Percentiles rank a stretch among this genome's conserved stretches.
Evolutionary conservation across 148 eudicot genomes (phyloP).

Genomic region (Diospyros kaki): DNA sequence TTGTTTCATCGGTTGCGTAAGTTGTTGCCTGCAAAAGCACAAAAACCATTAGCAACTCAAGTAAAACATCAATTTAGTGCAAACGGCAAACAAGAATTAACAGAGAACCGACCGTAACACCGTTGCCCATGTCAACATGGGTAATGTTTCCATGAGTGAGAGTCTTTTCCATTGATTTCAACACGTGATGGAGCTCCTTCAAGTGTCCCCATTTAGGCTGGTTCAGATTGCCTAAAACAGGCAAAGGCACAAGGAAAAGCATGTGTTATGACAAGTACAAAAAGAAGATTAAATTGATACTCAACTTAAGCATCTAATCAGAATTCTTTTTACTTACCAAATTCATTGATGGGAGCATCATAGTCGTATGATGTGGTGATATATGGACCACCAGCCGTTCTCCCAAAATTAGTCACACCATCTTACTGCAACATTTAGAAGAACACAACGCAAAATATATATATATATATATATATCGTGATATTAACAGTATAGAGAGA

Average conservation of each 20-base stretch:
- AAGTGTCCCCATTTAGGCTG: neutral
- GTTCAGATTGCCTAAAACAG: conserved; percentile 35
- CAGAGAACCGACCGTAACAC: conserved; percentile 25
- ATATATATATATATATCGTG: too few species aligned
- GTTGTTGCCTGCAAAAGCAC: conserved; percentile 25
- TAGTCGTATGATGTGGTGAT: conserved; percentile 63
- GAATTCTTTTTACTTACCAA: conserved; percentile 25
- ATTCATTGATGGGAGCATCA: conserved; percentile 70
- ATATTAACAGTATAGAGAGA: neutral
- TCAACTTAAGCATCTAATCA: neutral
- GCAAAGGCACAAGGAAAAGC: neutral
- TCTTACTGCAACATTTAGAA: conserved; percentile 40
- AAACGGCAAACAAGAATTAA: neutral
- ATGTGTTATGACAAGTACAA: too few species aligned
- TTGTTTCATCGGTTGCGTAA: conserved; percentile 16
- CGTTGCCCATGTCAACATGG: conserved; percentile 24
- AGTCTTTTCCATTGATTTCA: conserved; percentile 44
- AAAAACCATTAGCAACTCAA: neutral
- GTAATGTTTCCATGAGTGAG: conserved; percentile 47
- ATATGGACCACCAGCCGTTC: conserved; percentile 71
- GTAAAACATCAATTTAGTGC: too few species aligned
- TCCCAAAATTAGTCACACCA: conserved; percentile 75
- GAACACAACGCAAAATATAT: conserved; percentile 1
- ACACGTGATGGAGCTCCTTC: conserved; percentile 40
- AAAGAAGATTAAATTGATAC: neutral